phyloP scores from a whole-genome alignment of 306 rosid species.

The Begonia loranthoides region DNA sequence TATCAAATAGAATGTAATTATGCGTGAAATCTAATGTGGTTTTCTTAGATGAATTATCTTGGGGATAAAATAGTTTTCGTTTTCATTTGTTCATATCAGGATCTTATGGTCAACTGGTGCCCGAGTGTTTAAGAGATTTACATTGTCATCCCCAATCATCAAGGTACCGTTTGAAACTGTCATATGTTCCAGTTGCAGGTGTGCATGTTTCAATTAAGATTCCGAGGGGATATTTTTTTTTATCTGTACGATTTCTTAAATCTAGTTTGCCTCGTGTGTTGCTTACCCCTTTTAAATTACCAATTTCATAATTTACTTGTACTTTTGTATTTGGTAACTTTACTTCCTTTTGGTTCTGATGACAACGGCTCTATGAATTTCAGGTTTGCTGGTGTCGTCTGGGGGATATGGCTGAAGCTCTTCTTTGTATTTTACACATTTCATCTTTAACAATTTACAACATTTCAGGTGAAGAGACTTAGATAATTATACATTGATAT shows the following conservation, averaged over 20 bases:
- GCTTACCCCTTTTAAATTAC: no score
- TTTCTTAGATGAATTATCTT: neutral
- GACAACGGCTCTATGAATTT: constrained; percentile 12
- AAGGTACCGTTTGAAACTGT: constrained; percentile 24
- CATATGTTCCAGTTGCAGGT: no score
- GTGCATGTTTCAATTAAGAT: no score
- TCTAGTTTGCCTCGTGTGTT: no score
- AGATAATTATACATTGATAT: constrained; percentile 10
- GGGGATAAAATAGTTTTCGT: neutral
- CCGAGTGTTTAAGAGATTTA: constrained; percentile 74
- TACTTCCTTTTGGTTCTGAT: constrained; percentile 3
- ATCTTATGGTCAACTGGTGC: constrained; percentile 88
- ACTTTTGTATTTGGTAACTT: neutral
- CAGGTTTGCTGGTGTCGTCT: constrained; percentile 86
- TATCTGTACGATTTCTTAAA: no score
- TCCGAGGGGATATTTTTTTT: no score
- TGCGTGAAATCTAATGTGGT: neutral
- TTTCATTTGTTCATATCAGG: constrained; percentile 26
- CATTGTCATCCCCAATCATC: constrained; percentile 47
- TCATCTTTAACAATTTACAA: constrained; percentile 68
- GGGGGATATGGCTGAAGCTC: constrained; percentile 62
- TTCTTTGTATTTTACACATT: constrained; percentile 68
- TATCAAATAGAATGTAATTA: neutral
- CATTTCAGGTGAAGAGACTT: constrained; percentile 55
- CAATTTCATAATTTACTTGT: no score